Conservation (phyloP, 1,139 yeast species). For the Pichia sp. region DNA sequence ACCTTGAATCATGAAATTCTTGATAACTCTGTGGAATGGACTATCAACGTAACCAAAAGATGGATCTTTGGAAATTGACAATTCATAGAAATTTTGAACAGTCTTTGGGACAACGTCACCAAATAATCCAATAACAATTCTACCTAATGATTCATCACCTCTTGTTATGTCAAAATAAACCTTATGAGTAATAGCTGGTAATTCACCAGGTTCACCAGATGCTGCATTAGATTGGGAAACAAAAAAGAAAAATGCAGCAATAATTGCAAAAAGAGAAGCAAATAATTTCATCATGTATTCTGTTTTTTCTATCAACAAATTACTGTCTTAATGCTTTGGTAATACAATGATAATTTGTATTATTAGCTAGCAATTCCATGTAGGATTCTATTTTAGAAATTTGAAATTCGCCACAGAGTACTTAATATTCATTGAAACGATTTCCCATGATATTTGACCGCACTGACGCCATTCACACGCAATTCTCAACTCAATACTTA, state of each 20-base stretch:
- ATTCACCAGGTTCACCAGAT: conserved; percentile 27
- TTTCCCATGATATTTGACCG: no score
- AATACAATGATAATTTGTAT: background rate
- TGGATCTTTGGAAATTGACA: conserved; percentile 56
- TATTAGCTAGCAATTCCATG: no score
- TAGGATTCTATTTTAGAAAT: no score
- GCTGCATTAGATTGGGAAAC: conserved; percentile 20
- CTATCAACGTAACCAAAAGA: conserved; percentile 44
- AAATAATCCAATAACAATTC: conserved; percentile 52
- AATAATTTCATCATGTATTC: conserved; percentile 23
- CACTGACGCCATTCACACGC: no score
- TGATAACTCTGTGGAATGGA: conserved; percentile 53
- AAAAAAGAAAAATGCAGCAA: conserved; percentile 19
- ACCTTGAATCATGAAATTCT: conserved; percentile 56
- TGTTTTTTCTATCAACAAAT: background rate
- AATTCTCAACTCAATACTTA: no score
- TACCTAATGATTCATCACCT: conserved; percentile 61
- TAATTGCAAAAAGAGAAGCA: conserved; percentile 20
- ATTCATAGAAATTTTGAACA: conserved; percentile 51
- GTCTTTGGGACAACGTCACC: conserved; percentile 57
- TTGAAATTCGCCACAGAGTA: no score
- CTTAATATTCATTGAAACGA: no score
- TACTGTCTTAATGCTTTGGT: background rate
- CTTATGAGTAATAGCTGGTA: conserved; percentile 61
- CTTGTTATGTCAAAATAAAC: conserved; percentile 84